Conservation (phyloP, 805 yeast species). For the Blastobotrys americana region DNA sequence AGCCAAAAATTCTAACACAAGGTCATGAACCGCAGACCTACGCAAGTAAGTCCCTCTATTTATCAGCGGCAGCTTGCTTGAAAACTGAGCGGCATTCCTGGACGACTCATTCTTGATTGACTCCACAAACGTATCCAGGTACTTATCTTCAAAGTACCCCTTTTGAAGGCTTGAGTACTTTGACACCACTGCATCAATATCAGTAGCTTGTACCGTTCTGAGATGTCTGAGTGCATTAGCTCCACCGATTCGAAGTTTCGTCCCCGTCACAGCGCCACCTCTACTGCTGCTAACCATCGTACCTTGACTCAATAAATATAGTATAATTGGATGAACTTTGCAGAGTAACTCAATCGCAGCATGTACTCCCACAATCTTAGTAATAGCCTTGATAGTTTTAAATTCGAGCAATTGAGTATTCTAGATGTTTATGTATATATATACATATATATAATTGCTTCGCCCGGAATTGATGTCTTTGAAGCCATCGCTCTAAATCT, state of each 20-base stretch:
- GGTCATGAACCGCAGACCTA: slow-evolving; percentile 37
- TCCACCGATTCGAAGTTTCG: neutral
- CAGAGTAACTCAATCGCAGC: too few relatives aligned
- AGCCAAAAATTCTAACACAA: slow-evolving; percentile 33
- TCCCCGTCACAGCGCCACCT: too few relatives aligned
- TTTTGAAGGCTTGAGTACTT: slow-evolving; percentile 39
- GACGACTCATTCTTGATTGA: slow-evolving; percentile 11
- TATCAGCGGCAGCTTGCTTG: slow-evolving; percentile 48
- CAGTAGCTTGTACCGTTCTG: slow-evolving; percentile 47
- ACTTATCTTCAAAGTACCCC: slow-evolving; percentile 42
- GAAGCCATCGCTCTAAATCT: too few relatives aligned
- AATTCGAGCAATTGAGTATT: too few relatives aligned
- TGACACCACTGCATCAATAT: slow-evolving; percentile 52
- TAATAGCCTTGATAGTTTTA: too few relatives aligned
- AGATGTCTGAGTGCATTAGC: slow-evolving; percentile 28
- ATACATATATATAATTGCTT: too few relatives aligned
- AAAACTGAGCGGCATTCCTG: slow-evolving; percentile 9
- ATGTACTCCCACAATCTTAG: too few relatives aligned
- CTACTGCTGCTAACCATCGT: too few relatives aligned
- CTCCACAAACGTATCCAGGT: slow-evolving; percentile 22
- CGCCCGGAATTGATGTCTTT: too few relatives aligned
- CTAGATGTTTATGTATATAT: too few relatives aligned
- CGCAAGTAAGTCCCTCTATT: slow-evolving; percentile 57
- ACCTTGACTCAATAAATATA: too few relatives aligned
- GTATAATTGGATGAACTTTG: too few relatives aligned